Evolutionary conservation across 495 filamentous ascomycete species (phyloP), one percentile per base, ranked within the genome.

Genomic region (Pyronema domesticum): DNA sequence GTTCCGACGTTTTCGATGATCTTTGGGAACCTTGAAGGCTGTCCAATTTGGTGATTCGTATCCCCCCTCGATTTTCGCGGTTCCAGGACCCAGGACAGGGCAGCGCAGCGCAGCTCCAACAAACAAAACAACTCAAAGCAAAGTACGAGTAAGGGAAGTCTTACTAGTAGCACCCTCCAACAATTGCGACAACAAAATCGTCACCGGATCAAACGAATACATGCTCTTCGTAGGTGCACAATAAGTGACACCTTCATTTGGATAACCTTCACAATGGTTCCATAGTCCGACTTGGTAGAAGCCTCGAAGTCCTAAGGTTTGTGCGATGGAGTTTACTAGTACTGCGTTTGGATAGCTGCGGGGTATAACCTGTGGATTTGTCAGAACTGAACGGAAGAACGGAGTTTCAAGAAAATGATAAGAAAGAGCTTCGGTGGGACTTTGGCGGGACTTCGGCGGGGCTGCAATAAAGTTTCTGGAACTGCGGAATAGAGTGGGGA

Each of bases 261-360:
- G 68, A 68, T 86, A 89, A 14, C 89, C 89, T 69, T 89, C 84
- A 61, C 89, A 95, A 65, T 81, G 94, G 37, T 77, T 80, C 88
- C 88, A 95, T 10, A 95, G 67, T 5, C 89, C 89, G 37, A 94
- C 86, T 61, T 85, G 81, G 66, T 96, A 96, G 69, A 91, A 96
- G 69, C 95, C 89, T 59, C 93, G 85, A 14, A 95, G 72, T 6
- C 89, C 89, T 47, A 96, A 75, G 9, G 81, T 81, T 40, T 82
- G 84, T n/a, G 88, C 88, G 55, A 95, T 86, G 52, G 74, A 82
- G 70, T 94, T 94, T 69, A 94, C 83, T 10, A 94, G 72, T 5
- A 70, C 70, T 23, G 80, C 81, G 61, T 88, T 84, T 18, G 86
- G 85, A 13, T 86, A 77, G 5, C 76, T 78, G 7, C 74, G 67